These are phyloP conservation scores for Lepidopterella palustris DNA, from an alignment of 495 filamentous ascomycete species.

Conservation along the genomic window DNA sequence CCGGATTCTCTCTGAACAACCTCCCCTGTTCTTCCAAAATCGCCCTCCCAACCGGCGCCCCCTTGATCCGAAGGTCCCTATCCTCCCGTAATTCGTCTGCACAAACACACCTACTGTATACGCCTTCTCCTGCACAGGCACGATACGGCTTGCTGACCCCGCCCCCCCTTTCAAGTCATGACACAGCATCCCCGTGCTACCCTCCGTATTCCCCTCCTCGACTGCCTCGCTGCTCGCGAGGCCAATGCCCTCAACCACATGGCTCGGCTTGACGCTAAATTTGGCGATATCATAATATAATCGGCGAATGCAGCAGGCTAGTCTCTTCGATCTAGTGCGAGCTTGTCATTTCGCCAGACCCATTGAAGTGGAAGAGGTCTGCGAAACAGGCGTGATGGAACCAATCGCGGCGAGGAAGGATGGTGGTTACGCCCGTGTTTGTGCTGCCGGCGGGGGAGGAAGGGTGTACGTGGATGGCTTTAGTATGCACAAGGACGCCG, in stretches of 20 bases:
- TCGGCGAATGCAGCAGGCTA: conserved; percentile 44
- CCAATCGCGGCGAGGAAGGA: conserved; percentile 45
- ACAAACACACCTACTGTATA: conserved; percentile 49
- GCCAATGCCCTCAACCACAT: conserved; percentile 43
- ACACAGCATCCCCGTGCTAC: conserved; percentile 49
- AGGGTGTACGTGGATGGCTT: conserved; percentile 37
- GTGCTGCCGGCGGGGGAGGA: conserved; percentile 30
- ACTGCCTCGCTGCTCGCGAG: conserved; percentile 38
- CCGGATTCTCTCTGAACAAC: conserved; percentile 24
- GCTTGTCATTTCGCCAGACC: conserved; percentile 49
- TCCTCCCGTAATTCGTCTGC: conserved; percentile 47
- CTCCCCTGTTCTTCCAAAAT: conserved; percentile 36
- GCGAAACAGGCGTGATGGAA: conserved; percentile 46
- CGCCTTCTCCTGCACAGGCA: conserved; percentile 31
- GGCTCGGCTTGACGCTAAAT: conserved; percentile 40
- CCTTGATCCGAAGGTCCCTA: conserved; percentile 42
- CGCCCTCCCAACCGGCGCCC: conserved; percentile 44
- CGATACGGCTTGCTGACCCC: conserved; percentile 43
- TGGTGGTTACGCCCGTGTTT: conserved; percentile 48
- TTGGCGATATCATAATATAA: conserved; percentile 44
- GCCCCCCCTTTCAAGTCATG: conserved; percentile 50
- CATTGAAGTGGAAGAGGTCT: conserved; percentile 49
- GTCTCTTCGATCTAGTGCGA: conserved; percentile 49
- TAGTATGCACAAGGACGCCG: conserved; percentile 44
- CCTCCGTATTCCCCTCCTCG: conserved; percentile 46